phyloP scores from a whole-genome alignment of 2,329 filamentous ascomycete species.

The Phyllosticta ampelicida region DNA sequence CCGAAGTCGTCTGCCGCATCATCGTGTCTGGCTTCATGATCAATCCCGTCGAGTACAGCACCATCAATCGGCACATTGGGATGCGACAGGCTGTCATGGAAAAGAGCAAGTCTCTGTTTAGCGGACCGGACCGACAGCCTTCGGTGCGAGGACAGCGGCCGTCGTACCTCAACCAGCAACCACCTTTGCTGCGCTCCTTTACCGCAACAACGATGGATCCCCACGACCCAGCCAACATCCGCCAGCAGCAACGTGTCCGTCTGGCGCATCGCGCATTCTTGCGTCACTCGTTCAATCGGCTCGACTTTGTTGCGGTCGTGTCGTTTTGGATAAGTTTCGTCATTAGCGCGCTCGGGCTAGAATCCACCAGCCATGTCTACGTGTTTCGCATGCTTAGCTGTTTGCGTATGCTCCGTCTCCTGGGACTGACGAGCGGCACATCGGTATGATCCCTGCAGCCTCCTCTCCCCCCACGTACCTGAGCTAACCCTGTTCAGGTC shows the following conservation, averaged over 20 bases:
- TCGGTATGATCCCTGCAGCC: slow-evolving; percentile 48
- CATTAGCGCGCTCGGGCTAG: slow-evolving; percentile 58
- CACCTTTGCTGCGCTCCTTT: slow-evolving; percentile 64
- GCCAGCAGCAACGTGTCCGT: slow-evolving; percentile 72
- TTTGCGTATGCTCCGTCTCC: slow-evolving; percentile 79
- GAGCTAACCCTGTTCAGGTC: slow-evolving; percentile 44
- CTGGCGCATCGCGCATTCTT: slow-evolving; percentile 86
- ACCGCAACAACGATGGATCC: slow-evolving; percentile 56
- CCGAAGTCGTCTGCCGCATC: slow-evolving; percentile 72
- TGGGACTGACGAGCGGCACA: slow-evolving; percentile 87
- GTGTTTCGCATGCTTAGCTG: slow-evolving; percentile 96
- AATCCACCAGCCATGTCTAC: slow-evolving; percentile 62
- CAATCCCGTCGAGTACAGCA: slow-evolving; percentile 87
- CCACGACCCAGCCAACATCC: slow-evolving; percentile 47
- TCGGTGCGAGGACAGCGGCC: slow-evolving; percentile 46
- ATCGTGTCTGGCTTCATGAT: slow-evolving; percentile 90
- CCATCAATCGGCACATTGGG: slow-evolving; percentile 68
- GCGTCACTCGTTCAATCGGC: slow-evolving; percentile 86
- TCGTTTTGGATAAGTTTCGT: slow-evolving; percentile 88
- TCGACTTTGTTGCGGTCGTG: slow-evolving; percentile 91
- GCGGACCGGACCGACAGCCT: slow-evolving; percentile 59
- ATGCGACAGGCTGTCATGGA: slow-evolving; percentile 62
- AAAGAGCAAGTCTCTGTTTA: slow-evolving; percentile 69
- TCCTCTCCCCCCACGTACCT: neutral
- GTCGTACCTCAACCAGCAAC: slow-evolving; percentile 34